These are phyloP conservation scores for Citrus maxima DNA, from an alignment of 345 rosid genomes.

Conservation along the genomic window DNA sequence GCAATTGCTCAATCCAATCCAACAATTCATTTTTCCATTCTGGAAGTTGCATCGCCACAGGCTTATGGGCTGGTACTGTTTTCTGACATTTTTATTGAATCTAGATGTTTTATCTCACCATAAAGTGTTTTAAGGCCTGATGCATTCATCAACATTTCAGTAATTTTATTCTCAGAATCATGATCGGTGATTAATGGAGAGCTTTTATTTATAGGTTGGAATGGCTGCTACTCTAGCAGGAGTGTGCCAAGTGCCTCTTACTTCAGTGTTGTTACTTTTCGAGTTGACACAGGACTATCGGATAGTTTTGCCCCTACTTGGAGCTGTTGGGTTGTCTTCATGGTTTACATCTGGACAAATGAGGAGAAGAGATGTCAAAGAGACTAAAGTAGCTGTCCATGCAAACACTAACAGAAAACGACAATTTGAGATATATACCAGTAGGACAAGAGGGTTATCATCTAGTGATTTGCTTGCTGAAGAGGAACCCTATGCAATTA, in stretches of 20 bases:
- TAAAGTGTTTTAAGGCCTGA: neutral
- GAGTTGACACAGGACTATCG: slow-evolving; percentile 92
- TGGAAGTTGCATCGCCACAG: slow-evolving; percentile 94
- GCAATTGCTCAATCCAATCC: slow-evolving; percentile 57
- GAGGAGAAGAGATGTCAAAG: slow-evolving; percentile 51
- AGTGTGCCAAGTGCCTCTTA: slow-evolving; percentile 97
- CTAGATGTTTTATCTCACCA: neutral
- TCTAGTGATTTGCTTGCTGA: slow-evolving; percentile 19
- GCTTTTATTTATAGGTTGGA: slow-evolving; percentile 65
- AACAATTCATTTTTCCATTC: slow-evolving; percentile 48
- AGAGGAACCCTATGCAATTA: slow-evolving; percentile 31
- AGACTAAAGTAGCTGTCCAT: slow-evolving; percentile 29
- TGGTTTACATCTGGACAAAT: slow-evolving; percentile 87
- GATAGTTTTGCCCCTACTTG: slow-evolving; percentile 82
- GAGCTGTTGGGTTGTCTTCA: slow-evolving; percentile 91
- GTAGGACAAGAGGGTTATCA: slow-evolving; percentile 13
- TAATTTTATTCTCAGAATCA: neutral
- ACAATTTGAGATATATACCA: slow-evolving; percentile 30
- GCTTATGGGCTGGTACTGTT: slow-evolving; percentile 91
- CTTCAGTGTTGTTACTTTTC: slow-evolving; percentile 81
- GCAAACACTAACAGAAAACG: slow-evolving; percentile 27
- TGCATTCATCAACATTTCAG: slow-evolving; percentile 1
- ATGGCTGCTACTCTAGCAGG: slow-evolving; percentile 99
- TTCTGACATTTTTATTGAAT: slow-evolving; percentile 7
- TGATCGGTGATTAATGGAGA: neutral